Percentiles rank a stretch among this genome's conserved stretches.
These are phyloP conservation scores for Serendipita sp. DNA, from an alignment of 768 basidiomycete species.

Conservation along the genomic window DNA sequence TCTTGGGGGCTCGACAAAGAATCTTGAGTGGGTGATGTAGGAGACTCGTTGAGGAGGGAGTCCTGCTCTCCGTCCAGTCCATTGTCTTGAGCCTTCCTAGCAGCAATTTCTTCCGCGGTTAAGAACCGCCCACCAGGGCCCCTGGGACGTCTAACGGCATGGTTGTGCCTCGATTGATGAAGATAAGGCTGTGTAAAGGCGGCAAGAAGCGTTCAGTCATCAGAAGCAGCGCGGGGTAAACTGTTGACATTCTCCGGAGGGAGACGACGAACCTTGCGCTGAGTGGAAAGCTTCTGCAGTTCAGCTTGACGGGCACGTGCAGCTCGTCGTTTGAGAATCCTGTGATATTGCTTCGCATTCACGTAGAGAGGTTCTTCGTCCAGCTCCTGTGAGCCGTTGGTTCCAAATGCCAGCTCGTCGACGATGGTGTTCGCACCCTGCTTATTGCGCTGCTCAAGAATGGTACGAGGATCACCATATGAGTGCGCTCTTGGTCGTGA, in stretches of 20 bases:
- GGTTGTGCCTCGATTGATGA: constrained; percentile 94
- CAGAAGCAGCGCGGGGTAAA: background rate
- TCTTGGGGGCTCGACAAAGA: background rate
- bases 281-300: constrained; percentile 78
- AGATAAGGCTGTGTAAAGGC: constrained; percentile 63
- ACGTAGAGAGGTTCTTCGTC: constrained; percentile 98
- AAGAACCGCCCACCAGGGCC: constrained; percentile 97
- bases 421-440: background rate
- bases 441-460: background rate
- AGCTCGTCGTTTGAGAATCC: constrained; percentile 88
- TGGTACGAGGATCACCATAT: background rate
- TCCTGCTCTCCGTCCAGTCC: constrained; percentile 7
- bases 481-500: constrained; percentile 4
- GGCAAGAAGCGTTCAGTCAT: background rate
- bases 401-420: background rate
- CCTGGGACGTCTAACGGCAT: constrained; percentile 92
- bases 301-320: constrained; percentile 87
- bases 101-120: constrained; percentile 88
- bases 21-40: background rate
- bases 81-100: constrained; percentile 21
- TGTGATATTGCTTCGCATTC: constrained; percentile 98
- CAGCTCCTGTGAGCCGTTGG: constrained; percentile 20
- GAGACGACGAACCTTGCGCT: constrained; percentile 57
- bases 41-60: background rate
- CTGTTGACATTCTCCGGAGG: background rate